phyloP scores from a whole-genome alignment of 371 early-diverging fungal species.

The Cladochytrium tenue region DNA sequence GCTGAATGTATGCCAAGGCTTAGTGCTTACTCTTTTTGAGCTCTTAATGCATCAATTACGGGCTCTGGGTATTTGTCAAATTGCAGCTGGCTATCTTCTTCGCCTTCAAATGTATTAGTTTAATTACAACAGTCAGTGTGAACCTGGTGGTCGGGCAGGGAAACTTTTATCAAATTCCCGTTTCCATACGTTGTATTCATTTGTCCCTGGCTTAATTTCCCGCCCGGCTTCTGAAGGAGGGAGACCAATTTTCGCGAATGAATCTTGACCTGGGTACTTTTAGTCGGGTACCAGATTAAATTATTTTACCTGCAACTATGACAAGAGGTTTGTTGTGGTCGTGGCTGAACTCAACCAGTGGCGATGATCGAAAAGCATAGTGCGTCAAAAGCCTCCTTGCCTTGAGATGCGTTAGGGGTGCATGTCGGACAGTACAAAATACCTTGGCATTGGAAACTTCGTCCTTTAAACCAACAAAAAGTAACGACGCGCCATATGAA shows the following conservation, averaged over 20 bases:
- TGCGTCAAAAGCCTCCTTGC: constrained; percentile 30
- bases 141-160: constrained; percentile 23
- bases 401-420: neutral
- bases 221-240: constrained; percentile 34
- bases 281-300: neutral
- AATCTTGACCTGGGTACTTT: constrained; percentile 38
- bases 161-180: constrained; percentile 33
- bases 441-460: constrained; percentile 33
- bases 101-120: neutral
- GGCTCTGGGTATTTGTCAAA: constrained; percentile 36
- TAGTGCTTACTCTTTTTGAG: constrained; percentile 41
- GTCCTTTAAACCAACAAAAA: constrained; percentile 41
- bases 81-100: constrained; percentile 20
- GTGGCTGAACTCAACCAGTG: constrained; percentile 23
- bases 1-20: neutral
- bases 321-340: constrained; percentile 48
- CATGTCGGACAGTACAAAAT: neutral
- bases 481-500: constrained; percentile 43
- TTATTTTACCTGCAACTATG: constrained; percentile 36
- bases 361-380: constrained; percentile 37
- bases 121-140: no score
- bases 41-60: constrained; percentile 37
- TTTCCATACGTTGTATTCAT: constrained; percentile 36
- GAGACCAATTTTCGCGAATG: constrained; percentile 43
- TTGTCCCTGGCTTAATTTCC: constrained; percentile 32